Evolutionary conservation across 257 asterid species (phyloP), one percentile per base, ranked within the genome.

Genomic region (Solanum sejunctum): DNA sequence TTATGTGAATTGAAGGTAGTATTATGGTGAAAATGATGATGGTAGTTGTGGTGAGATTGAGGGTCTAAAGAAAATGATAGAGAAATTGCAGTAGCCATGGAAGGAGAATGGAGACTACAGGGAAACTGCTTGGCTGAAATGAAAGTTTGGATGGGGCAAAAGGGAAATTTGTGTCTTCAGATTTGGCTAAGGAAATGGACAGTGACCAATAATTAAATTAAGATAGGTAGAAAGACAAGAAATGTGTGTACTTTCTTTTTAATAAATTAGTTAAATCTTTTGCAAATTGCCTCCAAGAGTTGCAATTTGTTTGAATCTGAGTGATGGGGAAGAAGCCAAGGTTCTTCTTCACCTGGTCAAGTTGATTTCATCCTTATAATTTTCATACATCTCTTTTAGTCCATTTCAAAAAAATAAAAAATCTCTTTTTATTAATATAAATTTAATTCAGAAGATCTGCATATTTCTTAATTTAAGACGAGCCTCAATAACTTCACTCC

Each of bases 41-140:
- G 87, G 64, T 39, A 84, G 20, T 39, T 88, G 86, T 75, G 85
- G 73, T 17, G 88, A 84, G 85, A 84, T n/a, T 85, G 93, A 88
- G 85, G 75, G 86, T 88, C 90, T 6, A 85, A 72, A 77, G 91
- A 89, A 84, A 86, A 83, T 84, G 95, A 85, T 89, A 90, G 86
- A 66, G 91, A 90, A 52, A 91, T 84, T 70, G 95, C 85, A 54
- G 85, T 82, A 78, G 98, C 92, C 96, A 94, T 93, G 32, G 41
- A 20, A 80, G 56, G 47, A 80, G 21, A 39, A 77, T 1, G 64
- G 64, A 49, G 41, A 23, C 55, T 47, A 52, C 0, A 32, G 69
- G 49, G 28, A 18, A 36, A 18, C 11, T 61, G 71, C 18, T 55
- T 56, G 57, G 84, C 13, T 56, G 84, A 61, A 81, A 41, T 56